Base-by-base conservation (phyloP, 129 eudicot genomes). In the Smallanthus sonchifolius region DNA sequence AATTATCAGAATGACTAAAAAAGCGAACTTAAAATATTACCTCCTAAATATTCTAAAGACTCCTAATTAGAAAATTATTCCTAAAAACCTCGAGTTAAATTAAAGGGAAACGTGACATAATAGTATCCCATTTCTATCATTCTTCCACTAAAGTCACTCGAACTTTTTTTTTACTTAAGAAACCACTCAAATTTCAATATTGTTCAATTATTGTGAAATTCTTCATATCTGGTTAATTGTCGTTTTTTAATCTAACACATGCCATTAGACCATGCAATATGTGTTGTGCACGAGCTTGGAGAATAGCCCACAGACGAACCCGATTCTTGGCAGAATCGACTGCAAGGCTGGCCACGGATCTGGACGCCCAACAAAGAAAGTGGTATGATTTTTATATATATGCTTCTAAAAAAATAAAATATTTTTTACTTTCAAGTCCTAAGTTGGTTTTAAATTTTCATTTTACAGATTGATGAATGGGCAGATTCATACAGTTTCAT, bases 281-380 rank as follows among this genome's bases (percentile, higher is more conserved):
- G 77, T 81, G 75, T 16, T 81, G 74, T 81, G 81, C 66, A 75
- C 77, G 34, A 81, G 84, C 57, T 70, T 81, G 81, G 84, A 81
- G 74, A 81, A 75, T 48, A 81, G 81, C 74, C 84, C 84, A 32
- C 84, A 81, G 57, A 81, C 84, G 14, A 81, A 76, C 72, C 81
- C 81, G 2, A 81, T 81, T 47, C 84, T 81, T 81, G 84, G 81
- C 51, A 81, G 84, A 76, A 81, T 81, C 17, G 84, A 81, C 76
- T 57, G 64, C 52, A 81, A 81, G 68, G 81, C 84, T 52, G 84
- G 84, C 55, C 84, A 81, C 39, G 81, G 84, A 70, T 56, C 81
- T 44, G 84, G 84, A 52, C 84, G 84, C 61, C 84, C 84, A 61
- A 81, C 84, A 32, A 70, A 81, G 74, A 81, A 81, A 81, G 81